Evolutionary conservation across 371 early-diverging fungal genomes (phyloP), one percentile per base, ranked within the genome.

Genomic region (Batkoa obscura): DNA sequence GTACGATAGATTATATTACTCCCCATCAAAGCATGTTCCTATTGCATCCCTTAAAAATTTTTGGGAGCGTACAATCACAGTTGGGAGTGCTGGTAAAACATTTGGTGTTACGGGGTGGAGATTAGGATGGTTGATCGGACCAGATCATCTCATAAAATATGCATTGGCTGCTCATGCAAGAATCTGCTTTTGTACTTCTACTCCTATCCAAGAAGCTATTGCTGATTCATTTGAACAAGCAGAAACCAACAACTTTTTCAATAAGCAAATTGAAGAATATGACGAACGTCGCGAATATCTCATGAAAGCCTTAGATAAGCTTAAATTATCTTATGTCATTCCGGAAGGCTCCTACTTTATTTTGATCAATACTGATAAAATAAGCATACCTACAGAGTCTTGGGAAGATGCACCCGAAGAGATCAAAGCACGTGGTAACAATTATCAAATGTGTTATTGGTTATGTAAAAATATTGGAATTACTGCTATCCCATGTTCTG

Each of bases 71-170:
- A 94, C 96, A 0, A 75, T 95, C 39, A 90, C 94, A 0, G 81
- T 93, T 6, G 92, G 94, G n/a, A 84, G 86, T 31, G 86, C 79
- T 36, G 96, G 96, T 51, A 95, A 95, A 66, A 81, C 84, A 56
- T 90, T 93, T 69, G 90, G 92, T 23, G 86, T 90, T 4, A 95
- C 96, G 0, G 96, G 96, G 17, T 95, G 96, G 96, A 88, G 94
- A 59, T 76, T 95, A 23, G 96, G 96, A 45, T 95, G 94, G 94
- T 65, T 83, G 43, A 76, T 92, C 50, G 94, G 87, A 5, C 86
- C 89, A 32, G 76, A 73, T 30, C 70, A 76, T 17, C 60, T 94
- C 43, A 74, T 87, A 53, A 72, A 82, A 36, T 72, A 86, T 10
- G 74, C 83, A 0, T 76, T 90, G 67, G 76, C 88, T 32, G 90